phyloP scores from a whole-genome alignment of 176 grass and related monocot species.

The Ampelocalamus luodianensis region DNA sequence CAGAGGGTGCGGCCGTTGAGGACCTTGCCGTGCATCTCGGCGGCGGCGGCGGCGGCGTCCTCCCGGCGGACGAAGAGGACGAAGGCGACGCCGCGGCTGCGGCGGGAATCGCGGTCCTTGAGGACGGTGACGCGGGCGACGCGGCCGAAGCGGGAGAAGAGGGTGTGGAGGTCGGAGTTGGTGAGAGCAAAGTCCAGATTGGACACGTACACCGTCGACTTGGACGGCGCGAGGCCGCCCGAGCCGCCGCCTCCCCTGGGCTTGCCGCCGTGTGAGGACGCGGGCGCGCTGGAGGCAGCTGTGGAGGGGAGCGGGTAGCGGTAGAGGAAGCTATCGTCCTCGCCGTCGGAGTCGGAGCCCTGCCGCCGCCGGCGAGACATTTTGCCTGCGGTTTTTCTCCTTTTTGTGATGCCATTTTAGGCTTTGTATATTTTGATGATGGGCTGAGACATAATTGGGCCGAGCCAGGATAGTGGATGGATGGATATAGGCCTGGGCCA shows the following conservation, averaged over 20 bases:
- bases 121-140: constrained; percentile 89
- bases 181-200: constrained; percentile 88
- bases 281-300: background rate
- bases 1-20: constrained; percentile 70
- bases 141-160: constrained; percentile 93
- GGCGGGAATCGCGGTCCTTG: constrained; percentile 76
- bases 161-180: constrained; percentile 94
- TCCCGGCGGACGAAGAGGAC: constrained; percentile 80
- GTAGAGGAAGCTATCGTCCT: constrained; percentile 88
- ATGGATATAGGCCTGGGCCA: background rate
- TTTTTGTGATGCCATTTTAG: background rate
- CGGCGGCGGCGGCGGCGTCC: constrained; percentile 53
- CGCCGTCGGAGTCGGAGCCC: constrained; percentile 56
- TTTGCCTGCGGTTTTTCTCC: background rate
- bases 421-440: background rate
- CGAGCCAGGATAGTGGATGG: background rate
- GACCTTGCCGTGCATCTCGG: constrained; percentile 56
- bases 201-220: constrained; percentile 92
- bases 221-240: constrained; percentile 89
- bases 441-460: background rate
- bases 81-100: constrained; percentile 84
- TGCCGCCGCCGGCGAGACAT: constrained; percentile 69
- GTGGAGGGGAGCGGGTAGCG: constrained; percentile 71
- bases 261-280: background rate
- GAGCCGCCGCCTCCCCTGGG: constrained; percentile 53